Base-by-base conservation (phyloP, 768 basidiomycete species). In the Tulasnella calospora region DNA sequence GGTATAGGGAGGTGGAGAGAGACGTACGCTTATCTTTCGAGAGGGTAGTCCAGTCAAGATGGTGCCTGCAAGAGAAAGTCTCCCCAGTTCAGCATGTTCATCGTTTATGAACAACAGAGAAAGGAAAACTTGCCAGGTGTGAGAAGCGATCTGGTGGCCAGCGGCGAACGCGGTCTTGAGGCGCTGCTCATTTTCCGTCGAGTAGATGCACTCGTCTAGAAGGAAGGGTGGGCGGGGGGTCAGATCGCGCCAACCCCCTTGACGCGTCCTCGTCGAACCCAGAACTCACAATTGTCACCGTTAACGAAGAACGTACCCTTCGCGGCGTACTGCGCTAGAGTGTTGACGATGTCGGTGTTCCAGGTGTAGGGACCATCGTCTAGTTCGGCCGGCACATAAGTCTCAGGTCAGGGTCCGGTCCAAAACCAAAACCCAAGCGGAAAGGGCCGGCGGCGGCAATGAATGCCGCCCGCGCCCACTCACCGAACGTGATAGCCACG, bases 321-420 rank as follows among this genome's bases (percentile, higher is more conserved):
- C 6, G 73, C 73, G 19, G 13, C 27, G 51, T 74, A 47, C 44
- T 46, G 44, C 13, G 27, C 23, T 38, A 74, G 44, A 27, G 46
- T 51, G 12, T 74, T 51, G 35, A 57, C 41, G 41, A 74, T 74
- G 44, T 74, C 61, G 27, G 47, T 44, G 33, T 72, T 76, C 74
- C 78, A 79, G 23, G 73, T 71, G 44, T 79, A 79, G 10, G 78
- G 73, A 27, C 80, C 80, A 44, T 80, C 78, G 74, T 80, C 80
- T 71, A 10, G 38, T n/a, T n/a, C 3, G 12, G n/a, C 46, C 46
- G 4, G 23, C 23, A 3, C 27, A 12, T 9, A 61, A n/a, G 57
- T n/a, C 57, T 74, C 77, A 33, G 46, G 38, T 46, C 46, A 46
- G 33, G 35, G 80, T 61, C n/a, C 57, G n/a, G 57, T 61, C n/a